Percentiles rank a stretch among this genome's conserved stretches.
Conservation (phyloP, 2,329 filamentous ascomycete species). For the Cytospora schulzeri region DNA sequence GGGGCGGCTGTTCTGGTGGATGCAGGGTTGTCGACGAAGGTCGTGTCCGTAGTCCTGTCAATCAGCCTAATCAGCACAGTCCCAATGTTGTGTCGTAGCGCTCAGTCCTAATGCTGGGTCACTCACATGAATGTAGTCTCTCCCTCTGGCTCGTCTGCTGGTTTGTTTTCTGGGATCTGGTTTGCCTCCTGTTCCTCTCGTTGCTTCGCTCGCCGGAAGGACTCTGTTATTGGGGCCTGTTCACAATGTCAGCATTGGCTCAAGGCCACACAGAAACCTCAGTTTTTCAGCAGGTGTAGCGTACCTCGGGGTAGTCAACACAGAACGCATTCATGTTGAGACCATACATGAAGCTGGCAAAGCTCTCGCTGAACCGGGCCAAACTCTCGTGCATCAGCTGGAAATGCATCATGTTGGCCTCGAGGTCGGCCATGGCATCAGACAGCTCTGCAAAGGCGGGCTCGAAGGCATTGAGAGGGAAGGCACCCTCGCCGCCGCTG, state of each 20-base stretch:
- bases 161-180: slow-evolving; percentile 34
- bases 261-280: slow-evolving; percentile 8
- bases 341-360: slow-evolving; percentile 92
- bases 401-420: slow-evolving; percentile 96
- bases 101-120: neutral
- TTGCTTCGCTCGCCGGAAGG: slow-evolving; percentile 69
- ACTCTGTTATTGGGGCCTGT: slow-evolving; percentile 80
- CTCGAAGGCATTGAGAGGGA: slow-evolving; percentile 81
- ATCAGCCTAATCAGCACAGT: slow-evolving; percentile 30
- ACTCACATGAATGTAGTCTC: slow-evolving; percentile 86
- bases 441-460: slow-evolving; percentile 90
- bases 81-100: neutral
- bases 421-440: slow-evolving; percentile 91
- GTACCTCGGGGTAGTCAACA: slow-evolving; percentile 92
- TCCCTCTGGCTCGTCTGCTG: slow-evolving; percentile 46
- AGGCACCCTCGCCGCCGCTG: slow-evolving; percentile 55
- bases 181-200: slow-evolving; percentile 49
- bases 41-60: slow-evolving; percentile 81
- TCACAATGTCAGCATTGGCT: neutral
- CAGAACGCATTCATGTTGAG: slow-evolving; percentile 99
- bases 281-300: slow-evolving; percentile 14
- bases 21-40: slow-evolving; percentile 83
- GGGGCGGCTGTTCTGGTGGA: slow-evolving; percentile 53
- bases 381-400: slow-evolving; percentile 96
- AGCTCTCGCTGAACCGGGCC: slow-evolving; percentile 91